Conservation (phyloP, 306 rosid species). For the Abrus precatorius region DNA sequence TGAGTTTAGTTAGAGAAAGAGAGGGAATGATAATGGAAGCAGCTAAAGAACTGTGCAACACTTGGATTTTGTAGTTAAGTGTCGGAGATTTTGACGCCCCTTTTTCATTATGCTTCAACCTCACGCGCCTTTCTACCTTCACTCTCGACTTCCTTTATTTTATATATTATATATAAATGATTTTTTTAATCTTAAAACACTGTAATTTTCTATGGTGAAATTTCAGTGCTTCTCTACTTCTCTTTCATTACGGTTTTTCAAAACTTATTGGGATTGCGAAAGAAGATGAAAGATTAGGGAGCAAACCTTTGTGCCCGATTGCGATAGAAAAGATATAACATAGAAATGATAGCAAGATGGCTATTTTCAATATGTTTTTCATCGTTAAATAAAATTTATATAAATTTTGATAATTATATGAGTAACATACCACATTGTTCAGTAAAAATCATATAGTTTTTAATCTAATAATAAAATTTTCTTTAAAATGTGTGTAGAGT, state of each 20-base stretch:
- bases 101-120: background rate
- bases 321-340: too few relatives aligned
- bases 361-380: background rate
- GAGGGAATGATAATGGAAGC: slow-evolving; percentile 8
- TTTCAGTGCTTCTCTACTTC: background rate
- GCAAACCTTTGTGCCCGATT: too few relatives aligned
- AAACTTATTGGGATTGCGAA: background rate
- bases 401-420: too few relatives aligned
- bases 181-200: too few relatives aligned
- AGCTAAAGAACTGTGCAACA: slow-evolving; percentile 14
- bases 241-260: too few relatives aligned
- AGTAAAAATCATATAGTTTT: too few relatives aligned
- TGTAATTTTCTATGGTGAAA: background rate
- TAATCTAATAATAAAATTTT: too few relatives aligned
- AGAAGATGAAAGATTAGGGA: background rate
- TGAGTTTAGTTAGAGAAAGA: slow-evolving; percentile 20
- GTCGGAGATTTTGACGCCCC: slow-evolving; percentile 45
- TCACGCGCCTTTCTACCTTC: slow-evolving; percentile 27
- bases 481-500: too few relatives aligned
- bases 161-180: background rate
- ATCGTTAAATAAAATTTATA: too few relatives aligned
- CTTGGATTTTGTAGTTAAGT: slow-evolving; percentile 39
- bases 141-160: background rate
- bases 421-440: too few relatives aligned
- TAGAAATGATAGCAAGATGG: background rate